Evolutionary conservation across 2,329 filamentous ascomycete genomes (phyloP).

Genomic region (Diaporthe velutina): DNA sequence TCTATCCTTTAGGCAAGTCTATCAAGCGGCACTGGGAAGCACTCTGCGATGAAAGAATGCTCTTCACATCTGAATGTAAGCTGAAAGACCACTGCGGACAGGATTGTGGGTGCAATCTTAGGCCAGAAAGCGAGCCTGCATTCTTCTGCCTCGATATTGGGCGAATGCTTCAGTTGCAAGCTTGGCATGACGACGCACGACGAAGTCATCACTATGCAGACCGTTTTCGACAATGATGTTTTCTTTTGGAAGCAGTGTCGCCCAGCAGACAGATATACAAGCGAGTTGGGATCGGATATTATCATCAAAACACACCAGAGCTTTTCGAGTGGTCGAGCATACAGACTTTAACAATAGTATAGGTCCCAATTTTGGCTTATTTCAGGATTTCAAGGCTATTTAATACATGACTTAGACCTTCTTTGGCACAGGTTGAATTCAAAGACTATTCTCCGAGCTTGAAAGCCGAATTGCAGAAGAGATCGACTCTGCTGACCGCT

Average conservation of each 20-base stretch:
- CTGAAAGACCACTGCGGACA: background rate
- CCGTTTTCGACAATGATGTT: background rate
- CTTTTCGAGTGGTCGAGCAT: background rate
- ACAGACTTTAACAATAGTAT: background rate
- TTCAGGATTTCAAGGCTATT: background rate
- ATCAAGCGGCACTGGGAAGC: background rate
- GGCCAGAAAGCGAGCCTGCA: background rate
- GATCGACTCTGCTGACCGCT: too few relatives aligned
- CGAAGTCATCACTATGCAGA: background rate
- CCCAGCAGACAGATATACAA: background rate
- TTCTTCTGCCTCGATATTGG: background rate
- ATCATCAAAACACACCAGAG: background rate
- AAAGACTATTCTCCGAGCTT: too few relatives aligned
- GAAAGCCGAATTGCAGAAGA: too few relatives aligned
- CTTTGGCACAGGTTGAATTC: background rate
- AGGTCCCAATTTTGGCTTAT: background rate
- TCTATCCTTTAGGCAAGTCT: background rate
- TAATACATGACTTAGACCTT: background rate
- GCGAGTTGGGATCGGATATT: background rate
- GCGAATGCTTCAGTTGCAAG: background rate
- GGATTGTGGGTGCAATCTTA: background rate
- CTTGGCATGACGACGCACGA: too few relatives aligned
- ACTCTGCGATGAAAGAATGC: background rate
- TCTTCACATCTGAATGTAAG: background rate
- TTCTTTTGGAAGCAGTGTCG: background rate